These are phyloP conservation scores for Orychophragmus violaceus DNA, from an alignment of 345 rosid species.

Conservation along the genomic window DNA sequence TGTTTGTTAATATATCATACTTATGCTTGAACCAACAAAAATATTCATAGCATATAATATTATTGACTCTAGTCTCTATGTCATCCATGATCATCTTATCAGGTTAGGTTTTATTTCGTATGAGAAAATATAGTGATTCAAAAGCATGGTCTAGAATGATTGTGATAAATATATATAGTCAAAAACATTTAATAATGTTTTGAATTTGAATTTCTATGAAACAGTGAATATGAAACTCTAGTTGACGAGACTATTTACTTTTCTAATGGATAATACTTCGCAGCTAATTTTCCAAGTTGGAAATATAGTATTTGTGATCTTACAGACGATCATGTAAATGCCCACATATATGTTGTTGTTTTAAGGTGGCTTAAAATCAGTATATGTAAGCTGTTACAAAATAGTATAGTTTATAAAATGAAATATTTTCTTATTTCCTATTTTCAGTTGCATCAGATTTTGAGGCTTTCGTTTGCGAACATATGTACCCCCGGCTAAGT, in stretches of 20 bases:
- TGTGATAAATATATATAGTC: not conserved
- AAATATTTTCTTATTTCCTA: not conserved
- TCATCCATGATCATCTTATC: not conserved
- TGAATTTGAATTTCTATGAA: not conserved
- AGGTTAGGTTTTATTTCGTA: not conserved
- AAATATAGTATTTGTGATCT: not conserved
- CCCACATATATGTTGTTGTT: not conserved
- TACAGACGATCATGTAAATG: not conserved
- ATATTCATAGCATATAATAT: not conserved
- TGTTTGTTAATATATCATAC: not conserved
- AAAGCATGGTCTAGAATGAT: conserved; percentile 2
- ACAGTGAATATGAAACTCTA: not conserved
- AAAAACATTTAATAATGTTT: not conserved
- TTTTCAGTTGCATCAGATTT: not conserved
- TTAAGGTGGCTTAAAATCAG: not conserved
- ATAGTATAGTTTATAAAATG: not conserved
- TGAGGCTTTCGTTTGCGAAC: not conserved
- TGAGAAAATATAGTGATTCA: not conserved
- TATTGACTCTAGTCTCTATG: not conserved
- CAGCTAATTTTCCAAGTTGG: not conserved
- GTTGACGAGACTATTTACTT: not conserved
- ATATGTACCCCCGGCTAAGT: not conserved
- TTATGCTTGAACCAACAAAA: not conserved
- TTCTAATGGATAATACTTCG: not conserved
- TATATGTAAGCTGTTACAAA: not conserved